Percentiles rank a stretch among this genome's conserved stretches.
These are phyloP conservation scores for Penicillium sp. DNA, from an alignment of 2,329 filamentous ascomycete species.

Conservation along the genomic window DNA sequence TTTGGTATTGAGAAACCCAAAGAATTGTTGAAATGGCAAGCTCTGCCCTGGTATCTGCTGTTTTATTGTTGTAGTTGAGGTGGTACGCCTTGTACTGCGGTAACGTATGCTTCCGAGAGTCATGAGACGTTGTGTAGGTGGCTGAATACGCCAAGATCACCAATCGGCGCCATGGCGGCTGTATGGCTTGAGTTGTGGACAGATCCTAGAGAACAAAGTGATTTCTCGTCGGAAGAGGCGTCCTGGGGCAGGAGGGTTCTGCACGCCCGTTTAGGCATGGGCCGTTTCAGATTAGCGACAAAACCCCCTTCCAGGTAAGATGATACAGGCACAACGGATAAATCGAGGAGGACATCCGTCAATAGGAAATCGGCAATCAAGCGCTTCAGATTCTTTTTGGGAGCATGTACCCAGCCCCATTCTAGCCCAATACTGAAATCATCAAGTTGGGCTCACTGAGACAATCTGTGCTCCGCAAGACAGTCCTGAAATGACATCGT, in stretches of 20 bases:
- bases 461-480: background rate
- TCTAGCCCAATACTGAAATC: background rate
- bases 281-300: conserved; percentile 25
- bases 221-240: conserved; percentile 5
- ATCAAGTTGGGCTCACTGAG: background rate
- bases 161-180: background rate
- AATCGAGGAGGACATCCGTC: conserved; percentile 15
- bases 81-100: background rate
- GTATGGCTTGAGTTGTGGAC: conserved; percentile 7
- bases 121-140: conserved; percentile 19
- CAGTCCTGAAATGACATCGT: background rate
- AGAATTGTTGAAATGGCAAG: background rate
- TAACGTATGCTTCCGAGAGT: conserved; percentile 6
- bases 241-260: conserved; percentile 13
- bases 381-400: background rate
- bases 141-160: conserved; percentile 11
- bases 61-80: background rate
- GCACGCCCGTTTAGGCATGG: conserved; percentile 14
- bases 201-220: conserved; percentile 2
- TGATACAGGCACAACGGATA: conserved; percentile 9
- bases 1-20: background rate
- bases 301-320: conserved; percentile 15
- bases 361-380: conserved; percentile 13
- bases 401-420: background rate
- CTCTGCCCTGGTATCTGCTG: background rate